A percentile compares a stretch with the other conserved stretches of the same genome.
Evolutionary conservation across 257 asterid species (phyloP).

Genomic region (Euphrasia confusa): DNA sequence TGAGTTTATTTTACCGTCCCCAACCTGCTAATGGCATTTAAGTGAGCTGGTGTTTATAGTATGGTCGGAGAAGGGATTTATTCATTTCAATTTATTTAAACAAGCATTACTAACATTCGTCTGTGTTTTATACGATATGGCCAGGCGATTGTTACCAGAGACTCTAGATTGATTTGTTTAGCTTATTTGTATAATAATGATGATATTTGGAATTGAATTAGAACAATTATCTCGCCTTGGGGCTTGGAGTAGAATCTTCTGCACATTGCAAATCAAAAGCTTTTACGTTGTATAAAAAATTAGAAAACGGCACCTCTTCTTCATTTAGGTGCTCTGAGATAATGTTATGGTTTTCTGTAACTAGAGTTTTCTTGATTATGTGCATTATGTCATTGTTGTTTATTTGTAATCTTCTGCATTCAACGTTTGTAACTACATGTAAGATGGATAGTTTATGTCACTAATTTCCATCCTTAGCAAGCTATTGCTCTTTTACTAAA

Average conservation of each 20-base stretch:
- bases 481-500: background rate
- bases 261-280: conserved; percentile 3
- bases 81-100: background rate
- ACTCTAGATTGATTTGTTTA: background rate
- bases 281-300: background rate
- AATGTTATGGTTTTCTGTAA: background rate
- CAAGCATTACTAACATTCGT: background rate
- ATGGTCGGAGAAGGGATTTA: background rate
- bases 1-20: background rate
- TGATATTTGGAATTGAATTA: background rate
- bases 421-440: background rate
- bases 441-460: conserved; percentile 6
- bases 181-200: background rate
- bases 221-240: background rate
- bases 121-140: background rate
- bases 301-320: background rate
- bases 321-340: background rate
- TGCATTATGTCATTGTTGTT: conserved; percentile 1
- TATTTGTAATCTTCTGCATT: background rate
- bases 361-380: background rate
- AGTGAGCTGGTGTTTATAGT: background rate
- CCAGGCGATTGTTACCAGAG: background rate
- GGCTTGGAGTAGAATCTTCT: background rate
- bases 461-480: conserved; percentile 11
- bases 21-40: background rate